Base-by-base conservation (phyloP, 1,284 basidiomycete genomes). In the Cystobasidium sp. region DNA sequence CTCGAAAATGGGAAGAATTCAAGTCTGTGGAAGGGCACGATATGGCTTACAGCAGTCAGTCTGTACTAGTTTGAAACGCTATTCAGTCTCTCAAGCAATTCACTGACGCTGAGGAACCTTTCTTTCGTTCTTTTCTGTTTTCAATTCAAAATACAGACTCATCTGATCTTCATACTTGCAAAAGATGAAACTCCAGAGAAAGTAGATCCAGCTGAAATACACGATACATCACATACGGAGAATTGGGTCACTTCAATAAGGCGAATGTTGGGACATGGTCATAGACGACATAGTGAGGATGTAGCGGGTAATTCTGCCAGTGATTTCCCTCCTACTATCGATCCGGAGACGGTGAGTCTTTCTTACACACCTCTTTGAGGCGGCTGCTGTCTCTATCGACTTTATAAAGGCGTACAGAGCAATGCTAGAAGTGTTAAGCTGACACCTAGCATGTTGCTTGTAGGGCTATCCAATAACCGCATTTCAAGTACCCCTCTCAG, bases 151-250 rank as follows among this genome's bases (percentile, higher is more conserved):
- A 22, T 8, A 3, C 43, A 61, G 59, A 61, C 59, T 12, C 37
- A 68, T 31, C 53, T 68, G 31, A 24, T 68, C 55, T 68, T 68
- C 43, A 55, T 59, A 22, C 41, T 44, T 18, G 24, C 43, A 31
- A 24, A 16, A 22, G 43, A 59, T n/a, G 55, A 52, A 37, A 6
- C 59, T 37, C 67, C 39, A 16, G 39, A 61, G 20, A 46, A 20
- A 61, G 18, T 20, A n/a, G 39, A 61, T 12, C 39, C 31, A 8
- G 43, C 31, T 31, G 31, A 31, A 1, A 2, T 31, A 31, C 31
- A 31, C 31, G 31, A 31, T 31, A 31, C 39, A 61, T 43, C 39
- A 61, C 43, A 61, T 44, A 46, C 39, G 43, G 59, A 61, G 3
- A 41, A 61, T 7, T 61, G 59, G 39, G 59, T 61, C 12, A 20